phyloP scores from a whole-genome alignment of 371 early-diverging fungal genomes.

The Mortierella sp. region DNA sequence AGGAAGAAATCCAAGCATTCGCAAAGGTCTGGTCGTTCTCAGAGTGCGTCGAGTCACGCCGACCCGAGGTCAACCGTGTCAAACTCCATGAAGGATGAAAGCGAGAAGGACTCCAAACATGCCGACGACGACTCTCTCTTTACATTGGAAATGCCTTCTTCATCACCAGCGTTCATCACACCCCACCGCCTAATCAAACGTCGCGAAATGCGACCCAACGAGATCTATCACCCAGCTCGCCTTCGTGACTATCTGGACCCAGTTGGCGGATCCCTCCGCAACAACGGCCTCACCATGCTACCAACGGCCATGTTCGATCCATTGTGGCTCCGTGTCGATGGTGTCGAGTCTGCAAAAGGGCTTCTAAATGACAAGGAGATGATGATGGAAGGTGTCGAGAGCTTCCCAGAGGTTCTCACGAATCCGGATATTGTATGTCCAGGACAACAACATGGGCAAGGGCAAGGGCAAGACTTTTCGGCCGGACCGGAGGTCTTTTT shows the following conservation, averaged over 20 bases:
- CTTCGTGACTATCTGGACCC: slow-evolving; percentile 39
- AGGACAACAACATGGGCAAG: not conserved
- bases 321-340: slow-evolving; percentile 44
- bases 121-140: slow-evolving; percentile 10
- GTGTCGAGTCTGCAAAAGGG: slow-evolving; percentile 25
- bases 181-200: slow-evolving; percentile 20
- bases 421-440: slow-evolving; percentile 14
- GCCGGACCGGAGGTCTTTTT: slow-evolving; percentile 43
- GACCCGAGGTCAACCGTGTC: not conserved
- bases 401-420: slow-evolving; percentile 33
- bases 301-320: slow-evolving; percentile 51
- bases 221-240: slow-evolving; percentile 39
- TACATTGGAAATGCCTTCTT: not conserved
- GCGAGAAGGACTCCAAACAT: not conserved
- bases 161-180: not conserved
- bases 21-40: too few species aligned
- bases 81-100: not conserved
- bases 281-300: slow-evolving; percentile 48
- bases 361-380: slow-evolving; percentile 10
- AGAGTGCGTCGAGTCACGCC: not conserved
- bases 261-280: slow-evolving; percentile 11
- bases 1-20: not conserved
- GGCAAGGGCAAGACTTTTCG: slow-evolving; percentile 6
- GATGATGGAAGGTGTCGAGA: slow-evolving; percentile 20
- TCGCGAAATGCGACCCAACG: slow-evolving; percentile 35